Evolutionary conservation across 2,329 filamentous ascomycete species (phyloP).

Genomic region (Verticillium nonalfalfae): DNA sequence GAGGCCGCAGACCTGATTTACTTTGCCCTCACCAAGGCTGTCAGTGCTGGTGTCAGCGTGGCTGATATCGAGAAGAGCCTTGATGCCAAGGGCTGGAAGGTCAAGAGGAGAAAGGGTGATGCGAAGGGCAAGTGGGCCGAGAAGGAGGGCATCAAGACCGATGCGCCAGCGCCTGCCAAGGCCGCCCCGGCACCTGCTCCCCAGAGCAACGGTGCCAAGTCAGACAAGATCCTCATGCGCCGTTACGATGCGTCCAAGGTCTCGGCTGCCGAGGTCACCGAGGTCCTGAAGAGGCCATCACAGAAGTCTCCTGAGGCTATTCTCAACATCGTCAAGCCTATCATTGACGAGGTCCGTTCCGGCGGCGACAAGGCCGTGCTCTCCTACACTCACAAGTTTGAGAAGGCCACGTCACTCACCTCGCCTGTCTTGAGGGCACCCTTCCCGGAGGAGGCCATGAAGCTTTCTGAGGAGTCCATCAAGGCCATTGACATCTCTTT

Average conservation of each 20-base stretch:
- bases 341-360: slow-evolving; percentile 78
- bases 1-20: slow-evolving; percentile 95
- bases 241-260: slow-evolving; percentile 65
- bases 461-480: slow-evolving; percentile 69
- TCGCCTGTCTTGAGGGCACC: slow-evolving; percentile 87
- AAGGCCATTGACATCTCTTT: slow-evolving; percentile 91
- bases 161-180: slow-evolving; percentile 26
- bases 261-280: slow-evolving; percentile 57
- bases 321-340: slow-evolving; percentile 82
- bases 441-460: slow-evolving; percentile 81
- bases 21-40: slow-evolving; percentile 87
- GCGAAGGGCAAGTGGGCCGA: slow-evolving; percentile 90
- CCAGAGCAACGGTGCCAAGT: slow-evolving; percentile 27
- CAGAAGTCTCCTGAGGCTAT: slow-evolving; percentile 94
- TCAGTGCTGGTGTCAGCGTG: slow-evolving; percentile 75
- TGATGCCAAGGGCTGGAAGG: slow-evolving; percentile 90
- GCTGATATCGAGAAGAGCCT: slow-evolving; percentile 89
- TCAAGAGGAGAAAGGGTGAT: slow-evolving; percentile 87
- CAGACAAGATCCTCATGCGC: slow-evolving; percentile 70
- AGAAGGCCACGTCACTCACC: slow-evolving; percentile 86
- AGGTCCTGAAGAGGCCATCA: slow-evolving; percentile 79
- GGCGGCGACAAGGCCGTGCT: slow-evolving; percentile 84
- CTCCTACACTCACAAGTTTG: slow-evolving; percentile 95
- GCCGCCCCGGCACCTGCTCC: slow-evolving; percentile 23
- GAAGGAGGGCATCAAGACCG: slow-evolving; percentile 62